Conservation (phyloP, 768 basidiomycete genomes). For the Leccinum uliginosum region DNA sequence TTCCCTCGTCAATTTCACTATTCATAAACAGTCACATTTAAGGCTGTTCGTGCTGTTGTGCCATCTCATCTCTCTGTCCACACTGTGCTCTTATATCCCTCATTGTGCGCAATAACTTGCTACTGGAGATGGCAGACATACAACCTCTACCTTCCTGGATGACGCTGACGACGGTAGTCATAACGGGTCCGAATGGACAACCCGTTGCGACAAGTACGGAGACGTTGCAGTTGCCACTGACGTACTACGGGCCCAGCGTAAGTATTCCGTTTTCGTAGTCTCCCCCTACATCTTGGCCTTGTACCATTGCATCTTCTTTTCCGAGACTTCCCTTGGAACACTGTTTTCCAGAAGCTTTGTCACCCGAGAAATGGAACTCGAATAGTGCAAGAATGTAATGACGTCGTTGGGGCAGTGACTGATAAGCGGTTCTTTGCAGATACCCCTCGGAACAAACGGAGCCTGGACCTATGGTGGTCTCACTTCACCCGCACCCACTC, state of each 20-base stretch:
- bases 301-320: background rate
- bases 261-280: slow-evolving; percentile 30
- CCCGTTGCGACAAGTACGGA: slow-evolving; percentile 56
- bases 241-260: slow-evolving; percentile 81
- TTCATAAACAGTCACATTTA: slow-evolving; percentile 4
- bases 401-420: slow-evolving; percentile 9
- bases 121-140: slow-evolving; percentile 36
- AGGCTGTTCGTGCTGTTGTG: slow-evolving; percentile 2
- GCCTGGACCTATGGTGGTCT: slow-evolving; percentile 73
- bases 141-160: slow-evolving; percentile 75
- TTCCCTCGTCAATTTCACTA: slow-evolving; percentile 16
- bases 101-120: slow-evolving; percentile 3
- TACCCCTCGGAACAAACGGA: slow-evolving; percentile 60
- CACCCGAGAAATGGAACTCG: background rate
- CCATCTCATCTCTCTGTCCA: slow-evolving; percentile 2
- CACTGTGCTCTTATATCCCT: slow-evolving; percentile 8
- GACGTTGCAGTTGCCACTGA: slow-evolving; percentile 63
- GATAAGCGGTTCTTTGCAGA: slow-evolving; percentile 39
- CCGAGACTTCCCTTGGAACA: background rate
- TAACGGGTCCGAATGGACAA: slow-evolving; percentile 50
- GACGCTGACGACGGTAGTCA: slow-evolving; percentile 46
- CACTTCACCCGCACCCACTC: slow-evolving; percentile 53
- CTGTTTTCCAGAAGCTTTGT: background rate
- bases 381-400: slow-evolving; percentile 6
- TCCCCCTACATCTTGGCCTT: background rate